A percentile compares a stretch with the other conserved stretches of the same genome.
These are phyloP conservation scores for Eucommia ulmoides DNA, from an alignment of 257 asterid genomes.

Conservation along the genomic window DNA sequence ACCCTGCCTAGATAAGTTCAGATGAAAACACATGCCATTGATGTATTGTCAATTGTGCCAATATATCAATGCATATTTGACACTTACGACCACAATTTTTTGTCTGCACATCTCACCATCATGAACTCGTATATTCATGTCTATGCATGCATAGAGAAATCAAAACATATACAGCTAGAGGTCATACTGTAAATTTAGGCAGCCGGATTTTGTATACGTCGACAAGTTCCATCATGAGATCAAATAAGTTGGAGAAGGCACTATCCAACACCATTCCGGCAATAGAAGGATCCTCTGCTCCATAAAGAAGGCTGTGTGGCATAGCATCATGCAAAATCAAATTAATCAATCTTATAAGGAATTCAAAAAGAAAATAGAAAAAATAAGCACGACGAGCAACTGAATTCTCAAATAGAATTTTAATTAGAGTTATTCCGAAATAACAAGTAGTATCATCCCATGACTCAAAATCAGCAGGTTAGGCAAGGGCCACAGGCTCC, in stretches of 20 bases:
- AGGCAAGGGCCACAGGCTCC: too few species aligned
- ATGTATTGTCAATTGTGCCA: too few species aligned
- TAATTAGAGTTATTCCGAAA: neutral
- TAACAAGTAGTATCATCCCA: neutral
- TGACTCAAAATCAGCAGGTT: too few species aligned
- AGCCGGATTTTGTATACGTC: conserved; percentile 85
- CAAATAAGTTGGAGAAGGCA: conserved; percentile 89
- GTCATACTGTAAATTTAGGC: conserved; percentile 79
- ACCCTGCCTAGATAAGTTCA: too few species aligned
- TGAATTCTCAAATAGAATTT: neutral
- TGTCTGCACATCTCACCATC: too few species aligned
- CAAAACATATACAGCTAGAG: conserved; percentile 3
- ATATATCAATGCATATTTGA: too few species aligned
- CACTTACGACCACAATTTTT: too few species aligned
- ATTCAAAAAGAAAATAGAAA: neutral
- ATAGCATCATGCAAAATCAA: conserved; percentile 14
- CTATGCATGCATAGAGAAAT: neutral
- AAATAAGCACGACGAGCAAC: neutral
- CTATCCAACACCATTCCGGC: conserved; percentile 99
- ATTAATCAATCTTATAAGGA: neutral
- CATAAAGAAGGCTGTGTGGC: conserved; percentile 97
- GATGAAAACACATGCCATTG: too few species aligned
- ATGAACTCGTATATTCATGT: too few species aligned
- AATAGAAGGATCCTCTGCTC: conserved; percentile 96
- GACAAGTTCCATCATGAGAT: conserved; percentile 95